Evolutionary conservation across 2,329 filamentous ascomycete species (phyloP).

Genomic region (Colletotrichum lentis): DNA sequence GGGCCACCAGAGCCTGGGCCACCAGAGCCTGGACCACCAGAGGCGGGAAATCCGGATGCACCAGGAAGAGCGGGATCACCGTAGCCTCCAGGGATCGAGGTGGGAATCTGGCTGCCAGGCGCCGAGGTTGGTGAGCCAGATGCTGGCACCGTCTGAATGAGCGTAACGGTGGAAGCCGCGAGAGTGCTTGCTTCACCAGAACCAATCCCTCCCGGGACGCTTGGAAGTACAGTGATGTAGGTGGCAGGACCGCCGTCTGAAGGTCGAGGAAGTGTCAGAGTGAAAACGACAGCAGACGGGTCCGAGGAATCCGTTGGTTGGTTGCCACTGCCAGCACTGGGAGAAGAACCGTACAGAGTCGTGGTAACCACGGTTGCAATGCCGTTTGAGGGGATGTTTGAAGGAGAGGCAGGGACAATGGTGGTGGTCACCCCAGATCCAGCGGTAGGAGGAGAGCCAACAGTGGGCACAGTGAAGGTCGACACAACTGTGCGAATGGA

Average conservation of each 20-base stretch:
- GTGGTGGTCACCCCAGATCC: constrained; percentile 17
- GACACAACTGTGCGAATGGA: constrained; percentile 45
- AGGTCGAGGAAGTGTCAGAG: constrained; percentile 27
- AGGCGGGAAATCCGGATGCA: not conserved
- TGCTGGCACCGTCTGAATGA: constrained; percentile 1
- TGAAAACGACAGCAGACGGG: constrained; percentile 41
- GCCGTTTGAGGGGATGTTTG: not conserved
- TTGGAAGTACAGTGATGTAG: constrained; percentile 1
- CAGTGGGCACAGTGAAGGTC: constrained; percentile 43
- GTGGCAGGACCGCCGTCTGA: not conserved
- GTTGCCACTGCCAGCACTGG: constrained; percentile 43
- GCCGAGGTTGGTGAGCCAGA: not conserved
- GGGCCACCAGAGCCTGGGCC: constrained; percentile 1
- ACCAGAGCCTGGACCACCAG: not conserved
- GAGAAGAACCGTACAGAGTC: constrained; percentile 43
- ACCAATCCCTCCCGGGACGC: not conserved
- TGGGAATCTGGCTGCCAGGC: not conserved
- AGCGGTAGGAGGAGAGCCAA: constrained; percentile 25
- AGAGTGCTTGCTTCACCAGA: not conserved
- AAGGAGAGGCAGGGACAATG: not conserved
- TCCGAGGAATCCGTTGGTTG: constrained; percentile 42
- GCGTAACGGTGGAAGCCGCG: constrained; percentile 16
- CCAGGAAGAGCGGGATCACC: constrained; percentile 16
- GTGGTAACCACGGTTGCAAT: constrained; percentile 38
- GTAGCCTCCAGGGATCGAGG: constrained; percentile 22